phyloP scores from a whole-genome alignment of 2,329 filamentous ascomycete genomes.

The Myriosclerotinia duriaeana region DNA sequence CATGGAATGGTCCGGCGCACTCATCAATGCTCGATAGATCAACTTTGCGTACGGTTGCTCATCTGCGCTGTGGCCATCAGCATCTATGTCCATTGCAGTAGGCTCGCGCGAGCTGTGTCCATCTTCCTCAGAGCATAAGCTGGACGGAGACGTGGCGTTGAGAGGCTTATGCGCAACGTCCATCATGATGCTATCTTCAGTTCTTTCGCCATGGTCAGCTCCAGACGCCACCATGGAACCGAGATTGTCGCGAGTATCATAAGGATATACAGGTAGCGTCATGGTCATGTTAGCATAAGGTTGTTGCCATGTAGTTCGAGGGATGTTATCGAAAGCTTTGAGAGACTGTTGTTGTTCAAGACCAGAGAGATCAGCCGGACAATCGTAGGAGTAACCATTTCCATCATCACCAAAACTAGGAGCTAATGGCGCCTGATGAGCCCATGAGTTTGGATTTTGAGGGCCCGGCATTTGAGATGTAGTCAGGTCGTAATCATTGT shows the following conservation, averaged over 20 bases:
- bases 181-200: conserved; percentile 19
- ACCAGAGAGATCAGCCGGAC: conserved; percentile 27
- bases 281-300: conserved; percentile 28
- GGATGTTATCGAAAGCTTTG: conserved; percentile 26
- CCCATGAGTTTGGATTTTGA: conserved; percentile 31
- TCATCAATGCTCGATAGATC: conserved; percentile 73
- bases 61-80: conserved; percentile 43
- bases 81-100: conserved; percentile 36
- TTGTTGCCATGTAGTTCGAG: conserved; percentile 29
- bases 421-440: conserved; percentile 27
- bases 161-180: conserved; percentile 22
- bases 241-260: conserved; percentile 26
- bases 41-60: conserved; percentile 75
- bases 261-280: conserved; percentile 28
- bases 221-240: conserved; percentile 1
- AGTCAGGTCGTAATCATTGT: conserved; percentile 29
- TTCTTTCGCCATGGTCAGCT: conserved; percentile 12
- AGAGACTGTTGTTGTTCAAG: conserved; percentile 27
- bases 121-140: conserved; percentile 36
- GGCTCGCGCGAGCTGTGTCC: conserved; percentile 33
- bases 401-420: conserved; percentile 25
- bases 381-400: conserved; percentile 31
- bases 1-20: conserved; percentile 66
- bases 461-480: conserved; percentile 11
- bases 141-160: conserved; percentile 28